phyloP scores from a whole-genome alignment of 805 yeast species.

The Yamadazyma sp. region DNA sequence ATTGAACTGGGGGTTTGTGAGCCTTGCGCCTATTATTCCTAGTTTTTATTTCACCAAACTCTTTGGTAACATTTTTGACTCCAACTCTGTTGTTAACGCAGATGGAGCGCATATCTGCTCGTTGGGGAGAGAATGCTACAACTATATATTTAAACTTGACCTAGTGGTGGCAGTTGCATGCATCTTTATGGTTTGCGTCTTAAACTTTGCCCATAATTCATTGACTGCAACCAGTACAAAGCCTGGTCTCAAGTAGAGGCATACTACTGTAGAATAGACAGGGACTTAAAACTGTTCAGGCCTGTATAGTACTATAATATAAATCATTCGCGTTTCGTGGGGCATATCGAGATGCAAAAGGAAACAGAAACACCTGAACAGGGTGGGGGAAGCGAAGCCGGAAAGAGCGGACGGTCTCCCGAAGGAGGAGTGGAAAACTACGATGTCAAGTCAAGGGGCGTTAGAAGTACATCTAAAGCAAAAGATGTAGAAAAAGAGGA shows the following conservation, averaged over 20 bases:
- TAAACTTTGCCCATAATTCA: conserved; percentile 14
- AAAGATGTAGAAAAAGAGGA: too few relatives aligned
- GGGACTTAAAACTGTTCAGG: too few relatives aligned
- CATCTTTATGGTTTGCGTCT: conserved; percentile 9
- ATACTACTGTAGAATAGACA: too few relatives aligned
- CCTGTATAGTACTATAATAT: too few relatives aligned
- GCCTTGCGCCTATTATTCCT: conserved; percentile 64
- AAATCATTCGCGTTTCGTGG: too few relatives aligned
- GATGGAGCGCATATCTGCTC: conserved; percentile 23
- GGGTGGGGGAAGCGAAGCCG: too few relatives aligned
- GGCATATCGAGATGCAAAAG: too few relatives aligned
- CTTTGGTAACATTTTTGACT: conserved; percentile 66
- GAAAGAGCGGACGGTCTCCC: too few relatives aligned
- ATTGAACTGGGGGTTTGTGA: conserved; percentile 72
- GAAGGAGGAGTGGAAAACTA: too few relatives aligned
- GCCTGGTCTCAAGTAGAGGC: too few relatives aligned
- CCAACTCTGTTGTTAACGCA: conserved; percentile 23
- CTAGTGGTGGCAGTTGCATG: conserved; percentile 21
- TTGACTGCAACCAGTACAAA: neutral
- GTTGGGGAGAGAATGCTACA: conserved; percentile 43
- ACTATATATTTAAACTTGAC: conserved; percentile 43
- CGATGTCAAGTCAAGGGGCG: neutral
- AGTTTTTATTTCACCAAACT: conserved; percentile 58
- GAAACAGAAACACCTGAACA: too few relatives aligned
- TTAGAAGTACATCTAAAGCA: neutral